phyloP scores from a whole-genome alignment of 192 early-diverging fungal genomes.

The Coemansia guatemalensis region DNA sequence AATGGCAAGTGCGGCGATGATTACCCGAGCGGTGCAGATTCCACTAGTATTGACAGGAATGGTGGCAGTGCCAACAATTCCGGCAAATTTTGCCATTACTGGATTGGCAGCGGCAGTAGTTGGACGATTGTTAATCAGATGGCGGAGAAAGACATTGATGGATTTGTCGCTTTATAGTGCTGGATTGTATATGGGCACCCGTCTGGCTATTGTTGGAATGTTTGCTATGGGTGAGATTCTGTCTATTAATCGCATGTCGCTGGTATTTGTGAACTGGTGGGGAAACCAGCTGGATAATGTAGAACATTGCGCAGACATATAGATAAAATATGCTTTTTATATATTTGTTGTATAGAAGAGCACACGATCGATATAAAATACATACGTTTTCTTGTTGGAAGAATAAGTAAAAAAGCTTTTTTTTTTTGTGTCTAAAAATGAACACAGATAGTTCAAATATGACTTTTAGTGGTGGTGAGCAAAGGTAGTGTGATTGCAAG shows the following conservation, averaged over 20 bases:
- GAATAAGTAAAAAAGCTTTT: conserved; percentile 2
- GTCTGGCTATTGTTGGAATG: conserved; percentile 30
- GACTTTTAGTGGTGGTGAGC: too few species aligned
- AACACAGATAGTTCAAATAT: too few species aligned
- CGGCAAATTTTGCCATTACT: conserved; percentile 44
- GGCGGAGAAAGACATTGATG: conserved; percentile 23
- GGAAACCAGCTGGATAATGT: conserved; percentile 41
- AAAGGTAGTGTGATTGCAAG: too few species aligned
- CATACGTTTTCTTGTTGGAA: conserved; percentile 4
- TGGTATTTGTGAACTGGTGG: conserved; percentile 49
- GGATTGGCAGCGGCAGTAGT: conserved; percentile 37
- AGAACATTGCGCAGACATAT: conserved; percentile 26
- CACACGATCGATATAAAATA: conserved; percentile 1
- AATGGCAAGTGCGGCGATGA: background rate
- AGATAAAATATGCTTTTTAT: background rate
- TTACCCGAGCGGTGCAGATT: conserved; percentile 20
- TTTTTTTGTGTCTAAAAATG: too few species aligned
- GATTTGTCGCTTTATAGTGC: conserved; percentile 50
- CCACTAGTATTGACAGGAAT: conserved; percentile 49
- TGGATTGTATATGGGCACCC: conserved; percentile 39
- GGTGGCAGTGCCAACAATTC: conserved; percentile 48
- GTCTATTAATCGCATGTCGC: conserved; percentile 8
- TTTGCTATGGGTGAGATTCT: conserved; percentile 38
- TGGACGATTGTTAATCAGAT: conserved; percentile 25
- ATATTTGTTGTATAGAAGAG: background rate